Conservation (phyloP, 1,284 basidiomycete genomes). For the Coniferiporia weirii region DNA sequence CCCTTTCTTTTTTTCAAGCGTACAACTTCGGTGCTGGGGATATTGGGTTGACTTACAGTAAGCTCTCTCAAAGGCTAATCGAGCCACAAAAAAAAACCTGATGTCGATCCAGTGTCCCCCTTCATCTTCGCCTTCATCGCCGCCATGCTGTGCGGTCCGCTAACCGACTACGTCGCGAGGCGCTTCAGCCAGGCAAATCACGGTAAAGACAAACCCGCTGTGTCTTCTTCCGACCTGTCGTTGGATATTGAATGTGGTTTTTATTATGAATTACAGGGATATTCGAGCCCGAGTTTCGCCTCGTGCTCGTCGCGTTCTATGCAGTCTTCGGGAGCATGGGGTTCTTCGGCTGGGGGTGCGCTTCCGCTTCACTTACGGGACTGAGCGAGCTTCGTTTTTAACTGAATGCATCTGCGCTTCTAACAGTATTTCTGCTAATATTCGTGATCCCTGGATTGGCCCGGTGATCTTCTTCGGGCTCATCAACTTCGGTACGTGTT, state of each 20-base stretch:
- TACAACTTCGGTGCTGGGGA: conserved; percentile 19
- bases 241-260: not conserved
- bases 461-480: conserved; percentile 24
- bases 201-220: not conserved
- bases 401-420: not conserved
- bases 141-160: conserved; percentile 20
- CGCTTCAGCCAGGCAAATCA: conserved; percentile 19
- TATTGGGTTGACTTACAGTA: conserved; percentile 21
- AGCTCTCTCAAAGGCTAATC: not conserved
- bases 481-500: conserved; percentile 20
- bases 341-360: conserved; percentile 21
- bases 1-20: conserved; percentile 10
- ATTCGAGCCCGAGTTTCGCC: conserved; percentile 21
- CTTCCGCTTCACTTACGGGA: not conserved
- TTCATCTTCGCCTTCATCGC: conserved; percentile 22
- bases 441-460: conserved; percentile 22
- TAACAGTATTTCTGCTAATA: conserved; percentile 18
- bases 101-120: conserved; percentile 16
- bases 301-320: conserved; percentile 21
- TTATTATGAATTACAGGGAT: not conserved
- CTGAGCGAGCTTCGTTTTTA: not conserved
- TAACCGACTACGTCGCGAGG: conserved; percentile 22
- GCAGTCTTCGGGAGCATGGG: conserved; percentile 21
- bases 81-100: not conserved
- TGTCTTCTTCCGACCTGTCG: not conserved